Evolutionary conservation across 1,284 basidiomycete genomes (phyloP).

Genomic region (Serendipita sp.): DNA sequence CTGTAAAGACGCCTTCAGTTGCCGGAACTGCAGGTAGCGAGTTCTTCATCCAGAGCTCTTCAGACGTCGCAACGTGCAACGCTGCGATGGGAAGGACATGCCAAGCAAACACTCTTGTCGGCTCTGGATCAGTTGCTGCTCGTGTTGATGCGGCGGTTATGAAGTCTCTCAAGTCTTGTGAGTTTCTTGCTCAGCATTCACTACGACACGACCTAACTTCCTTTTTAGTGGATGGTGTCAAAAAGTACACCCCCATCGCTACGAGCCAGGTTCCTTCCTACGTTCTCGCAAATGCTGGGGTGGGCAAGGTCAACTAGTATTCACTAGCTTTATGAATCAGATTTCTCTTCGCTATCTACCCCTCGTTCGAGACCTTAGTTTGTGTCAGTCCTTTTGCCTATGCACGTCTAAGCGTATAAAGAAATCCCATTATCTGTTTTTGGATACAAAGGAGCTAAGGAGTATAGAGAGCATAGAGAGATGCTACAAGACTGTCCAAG

Average conservation of each 20-base stretch:
- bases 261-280: background rate
- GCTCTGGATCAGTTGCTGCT: background rate
- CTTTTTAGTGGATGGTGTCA: background rate
- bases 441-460: no score
- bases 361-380: no score
- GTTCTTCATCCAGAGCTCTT: background rate
- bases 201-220: background rate
- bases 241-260: background rate
- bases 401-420: no score
- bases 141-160: background rate
- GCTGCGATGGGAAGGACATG: background rate
- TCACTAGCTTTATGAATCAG: no score
- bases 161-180: background rate
- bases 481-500: no score
- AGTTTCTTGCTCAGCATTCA: background rate
- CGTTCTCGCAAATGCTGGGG: background rate
- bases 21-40: constrained; percentile 1
- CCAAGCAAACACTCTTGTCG: background rate
- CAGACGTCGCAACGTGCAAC: background rate
- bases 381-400: no score
- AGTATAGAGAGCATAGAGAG: no score
- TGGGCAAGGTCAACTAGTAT: background rate
- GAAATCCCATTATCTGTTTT: no score
- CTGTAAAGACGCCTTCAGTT: background rate
- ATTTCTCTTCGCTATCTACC: no score